phyloP scores from a whole-genome alignment of 2,329 filamentous ascomycete species.

The Helminthosporium solani region DNA sequence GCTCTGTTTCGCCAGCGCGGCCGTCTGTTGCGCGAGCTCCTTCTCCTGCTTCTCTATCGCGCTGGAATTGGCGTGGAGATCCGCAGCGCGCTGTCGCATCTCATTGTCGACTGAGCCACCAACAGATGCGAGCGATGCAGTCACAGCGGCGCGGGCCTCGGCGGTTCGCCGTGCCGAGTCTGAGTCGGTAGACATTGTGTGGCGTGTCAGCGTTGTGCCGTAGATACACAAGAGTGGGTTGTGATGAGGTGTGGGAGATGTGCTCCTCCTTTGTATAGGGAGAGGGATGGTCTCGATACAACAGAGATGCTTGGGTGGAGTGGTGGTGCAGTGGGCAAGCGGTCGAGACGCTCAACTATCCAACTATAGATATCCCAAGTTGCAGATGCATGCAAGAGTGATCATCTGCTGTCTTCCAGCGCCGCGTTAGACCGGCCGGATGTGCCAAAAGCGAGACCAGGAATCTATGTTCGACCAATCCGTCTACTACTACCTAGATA shows the following conservation, averaged over 20 bases:
- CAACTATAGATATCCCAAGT: too few species aligned
- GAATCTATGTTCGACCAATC: too few species aligned
- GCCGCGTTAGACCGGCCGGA: slow-evolving; percentile 15
- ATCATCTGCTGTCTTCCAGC: slow-evolving; percentile 7
- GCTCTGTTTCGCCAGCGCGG: slow-evolving; percentile 62
- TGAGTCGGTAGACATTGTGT: slow-evolving; percentile 30
- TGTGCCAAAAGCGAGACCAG: too few species aligned
- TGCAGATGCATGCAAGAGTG: slow-evolving; percentile 8
- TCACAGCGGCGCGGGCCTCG: slow-evolving; percentile 54
- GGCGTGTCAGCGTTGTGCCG: slow-evolving; percentile 3
- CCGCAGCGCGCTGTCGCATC: slow-evolving; percentile 65
- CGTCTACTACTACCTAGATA: too few species aligned
- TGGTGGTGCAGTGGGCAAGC: background rate
- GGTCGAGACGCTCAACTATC: slow-evolving; percentile 8
- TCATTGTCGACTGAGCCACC: slow-evolving; percentile 70
- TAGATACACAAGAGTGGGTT: slow-evolving; percentile 2
- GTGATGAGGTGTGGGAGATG: slow-evolving; percentile 4
- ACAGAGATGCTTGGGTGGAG: background rate
- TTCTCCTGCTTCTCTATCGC: slow-evolving; percentile 68
- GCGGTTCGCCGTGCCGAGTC: slow-evolving; percentile 41
- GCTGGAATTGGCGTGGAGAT: slow-evolving; percentile 68
- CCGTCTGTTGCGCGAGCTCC: slow-evolving; percentile 62
- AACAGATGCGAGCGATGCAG: slow-evolving; percentile 54
- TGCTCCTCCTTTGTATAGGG: too few species aligned
- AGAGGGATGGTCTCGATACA: too few species aligned